Conservation (phyloP, 228 moss, liverwort and hornwort genomes). For the Sphagnum fallax region DNA sequence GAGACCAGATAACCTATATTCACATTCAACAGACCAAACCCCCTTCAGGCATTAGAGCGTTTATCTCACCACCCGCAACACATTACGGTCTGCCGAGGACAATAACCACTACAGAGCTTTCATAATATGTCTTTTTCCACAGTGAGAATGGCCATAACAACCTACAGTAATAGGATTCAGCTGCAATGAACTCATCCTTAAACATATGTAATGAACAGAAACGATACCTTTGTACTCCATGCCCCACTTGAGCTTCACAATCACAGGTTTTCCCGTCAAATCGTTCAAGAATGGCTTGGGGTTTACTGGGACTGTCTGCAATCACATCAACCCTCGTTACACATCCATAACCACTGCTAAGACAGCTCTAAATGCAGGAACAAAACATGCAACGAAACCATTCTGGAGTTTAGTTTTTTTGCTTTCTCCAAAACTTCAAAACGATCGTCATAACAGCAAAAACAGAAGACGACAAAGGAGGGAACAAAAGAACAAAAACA, state of each 20-base stretch:
- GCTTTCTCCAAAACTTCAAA: no score
- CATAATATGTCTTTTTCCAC: neutral
- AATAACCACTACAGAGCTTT: no score
- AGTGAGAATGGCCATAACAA: neutral
- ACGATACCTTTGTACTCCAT: conserved; percentile 94
- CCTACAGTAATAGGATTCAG: neutral
- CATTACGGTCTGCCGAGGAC: no score
- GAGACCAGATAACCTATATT: conserved; percentile 81
- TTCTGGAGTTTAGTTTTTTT: no score
- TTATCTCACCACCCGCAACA: no score
- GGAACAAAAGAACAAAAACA: no score
- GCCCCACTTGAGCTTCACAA: conserved; percentile 98
- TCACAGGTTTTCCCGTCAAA: conserved; percentile 91
- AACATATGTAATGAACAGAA: neutral
- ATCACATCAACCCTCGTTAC: neutral
- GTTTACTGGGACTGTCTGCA: conserved; percentile 89
- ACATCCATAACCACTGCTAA: no score
- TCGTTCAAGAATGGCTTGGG: conserved; percentile 95
- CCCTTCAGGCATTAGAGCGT: conserved; percentile 1
- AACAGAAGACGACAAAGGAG: no score
- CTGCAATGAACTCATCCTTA: neutral
- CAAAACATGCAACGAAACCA: no score
- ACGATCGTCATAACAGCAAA: no score
- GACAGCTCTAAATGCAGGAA: no score
- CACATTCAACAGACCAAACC: neutral